Base-by-base conservation (phyloP, 2,329 filamentous ascomycete genomes). In the Colletotrichum nymphaeae region DNA sequence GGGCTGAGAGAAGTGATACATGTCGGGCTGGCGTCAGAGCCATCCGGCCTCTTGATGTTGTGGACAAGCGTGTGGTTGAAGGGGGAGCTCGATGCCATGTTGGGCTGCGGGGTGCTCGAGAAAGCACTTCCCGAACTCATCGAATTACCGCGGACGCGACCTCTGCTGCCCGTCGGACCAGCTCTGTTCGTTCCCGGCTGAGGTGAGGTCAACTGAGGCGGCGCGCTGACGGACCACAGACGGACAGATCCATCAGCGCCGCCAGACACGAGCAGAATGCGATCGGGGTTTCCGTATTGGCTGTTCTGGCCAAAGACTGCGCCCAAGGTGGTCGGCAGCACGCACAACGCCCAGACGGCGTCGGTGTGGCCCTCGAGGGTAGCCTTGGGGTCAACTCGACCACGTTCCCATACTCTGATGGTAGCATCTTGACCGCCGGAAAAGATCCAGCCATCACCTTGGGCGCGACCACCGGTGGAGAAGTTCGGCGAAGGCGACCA, bases 391-490 rank as follows among this genome's bases (percentile, higher is more conserved):
- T 98, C 97, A 37, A 99, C 95, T 59, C 96, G 89, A 32, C 96
- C 96, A 63, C 95, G 91, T 83, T 99, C 96, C 97, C 97, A 99
- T 0, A 99, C 95, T 35, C 95, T 91, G 49, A 99, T 92, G 7
- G 95, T 97, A 22, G 94, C 92, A 82, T 99, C 97, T 81, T 98
- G 95, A 4, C 97, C 97, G 74, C 97, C 97, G 5, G 96, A 98
- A 83, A 99, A 99, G 76, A 99, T 95, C 97, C 97, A 99, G 32
- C 97, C 97, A 78, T 98, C 97, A 37, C 96, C 96, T 78, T 93
- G 91, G 8, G 94, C 94, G 75, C 95, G 91, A 7, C 95, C 95
- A 46, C 95, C 94, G 22, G 95, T 97, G 8, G 94, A 93, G 81
- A 98, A 98, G 79, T 94, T 97, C 30, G 94, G 94, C 2, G 94